These are phyloP conservation scores for Cercospora sp. DNA, from an alignment of 2,329 filamentous ascomycete genomes.

Conservation along the genomic window DNA sequence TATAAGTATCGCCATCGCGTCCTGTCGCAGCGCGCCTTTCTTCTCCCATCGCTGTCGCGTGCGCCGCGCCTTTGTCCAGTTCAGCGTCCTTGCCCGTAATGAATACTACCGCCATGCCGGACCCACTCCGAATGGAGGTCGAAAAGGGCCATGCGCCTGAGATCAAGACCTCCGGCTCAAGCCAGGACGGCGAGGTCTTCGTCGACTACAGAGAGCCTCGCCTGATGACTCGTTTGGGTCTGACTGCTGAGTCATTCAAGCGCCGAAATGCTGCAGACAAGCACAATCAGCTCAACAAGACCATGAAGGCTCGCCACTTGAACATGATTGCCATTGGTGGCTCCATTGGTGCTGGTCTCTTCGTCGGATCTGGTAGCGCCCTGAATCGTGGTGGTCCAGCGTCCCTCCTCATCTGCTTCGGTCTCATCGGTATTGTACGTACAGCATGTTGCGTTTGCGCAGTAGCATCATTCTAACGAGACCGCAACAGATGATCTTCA, in stretches of 20 bases:
- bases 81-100: conserved; percentile 4
- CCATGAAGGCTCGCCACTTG: conserved; percentile 35
- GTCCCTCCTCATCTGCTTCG: conserved; percentile 39
- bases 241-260: conserved; percentile 37
- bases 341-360: conserved; percentile 55
- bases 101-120: conserved; percentile 16
- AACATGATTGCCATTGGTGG: conserved; percentile 41
- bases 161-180: conserved; percentile 16
- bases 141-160: conserved; percentile 24
- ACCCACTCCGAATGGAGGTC: conserved; percentile 15
- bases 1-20: conserved; percentile 16
- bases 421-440: conserved; percentile 38
- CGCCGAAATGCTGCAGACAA: conserved; percentile 34
- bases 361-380: conserved; percentile 53
- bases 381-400: conserved; percentile 52
- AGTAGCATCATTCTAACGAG: neutral
- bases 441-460: neutral
- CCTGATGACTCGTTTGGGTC: conserved; percentile 35
- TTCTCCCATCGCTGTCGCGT: conserved; percentile 3
- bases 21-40: neutral
- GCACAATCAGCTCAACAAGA: conserved; percentile 39
- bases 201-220: conserved; percentile 18
- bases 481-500: conserved; percentile 42
- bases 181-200: conserved; percentile 25
- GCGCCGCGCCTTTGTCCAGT: neutral